phyloP scores from a whole-genome alignment of 495 filamentous ascomycete species.

The Arthonia radiata region DNA sequence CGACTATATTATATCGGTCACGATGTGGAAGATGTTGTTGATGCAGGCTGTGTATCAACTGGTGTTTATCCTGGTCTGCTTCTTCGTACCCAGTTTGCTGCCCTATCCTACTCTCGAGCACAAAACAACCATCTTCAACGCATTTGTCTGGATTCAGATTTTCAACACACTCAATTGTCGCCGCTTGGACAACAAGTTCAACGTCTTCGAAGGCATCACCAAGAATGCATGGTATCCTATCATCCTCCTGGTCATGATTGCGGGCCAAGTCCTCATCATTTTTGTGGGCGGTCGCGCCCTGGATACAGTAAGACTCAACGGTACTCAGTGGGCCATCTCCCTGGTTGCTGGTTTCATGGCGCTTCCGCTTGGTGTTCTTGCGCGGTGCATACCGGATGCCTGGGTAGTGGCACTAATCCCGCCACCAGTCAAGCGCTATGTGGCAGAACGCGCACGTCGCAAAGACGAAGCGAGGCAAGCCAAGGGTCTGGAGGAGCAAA shows the following conservation, averaged over 20 bases:
- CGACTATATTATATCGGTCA: slow-evolving; percentile 47
- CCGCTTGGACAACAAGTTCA: slow-evolving; percentile 70
- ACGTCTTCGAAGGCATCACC: slow-evolving; percentile 65
- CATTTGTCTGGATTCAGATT: slow-evolving; percentile 87
- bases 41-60: slow-evolving; percentile 68
- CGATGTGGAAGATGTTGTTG: slow-evolving; percentile 90
- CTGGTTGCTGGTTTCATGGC: slow-evolving; percentile 45
- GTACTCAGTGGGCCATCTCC: slow-evolving; percentile 49
- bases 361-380: slow-evolving; percentile 42
- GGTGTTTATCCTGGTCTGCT: slow-evolving; percentile 42
- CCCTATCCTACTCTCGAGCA: slow-evolving; percentile 23
- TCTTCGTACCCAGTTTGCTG: slow-evolving; percentile 42
- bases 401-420: slow-evolving; percentile 29
- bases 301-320: slow-evolving; percentile 31
- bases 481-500: slow-evolving; percentile 33
- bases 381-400: slow-evolving; percentile 53
- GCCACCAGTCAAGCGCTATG: too few relatives aligned
- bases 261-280: slow-evolving; percentile 55
- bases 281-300: slow-evolving; percentile 55
- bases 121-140: slow-evolving; percentile 61
- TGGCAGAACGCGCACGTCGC: too few relatives aligned
- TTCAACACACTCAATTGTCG: slow-evolving; percentile 74
- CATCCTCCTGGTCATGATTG: slow-evolving; percentile 65
- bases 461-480: slow-evolving; percentile 12
- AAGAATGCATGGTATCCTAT: slow-evolving; percentile 61